Percentiles rank a stretch among this genome's conserved stretches.
These are phyloP conservation scores for Penicillium aurantiogriseum DNA, from an alignment of 2,329 filamentous ascomycete genomes.

Conservation along the genomic window DNA sequence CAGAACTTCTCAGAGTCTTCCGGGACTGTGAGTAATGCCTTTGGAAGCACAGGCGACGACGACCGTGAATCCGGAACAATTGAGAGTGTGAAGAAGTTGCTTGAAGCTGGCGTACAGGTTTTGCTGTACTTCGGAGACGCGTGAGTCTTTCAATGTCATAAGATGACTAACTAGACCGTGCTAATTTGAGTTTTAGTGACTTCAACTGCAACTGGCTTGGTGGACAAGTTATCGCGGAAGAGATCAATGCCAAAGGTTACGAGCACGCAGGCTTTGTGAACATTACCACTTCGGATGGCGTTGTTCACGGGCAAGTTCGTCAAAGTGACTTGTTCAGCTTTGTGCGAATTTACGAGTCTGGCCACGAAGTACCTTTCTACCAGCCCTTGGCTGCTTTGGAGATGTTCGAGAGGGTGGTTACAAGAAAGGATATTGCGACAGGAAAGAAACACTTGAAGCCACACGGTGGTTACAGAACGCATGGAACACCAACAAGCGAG, in stretches of 20 bases:
- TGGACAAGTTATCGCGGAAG: background rate
- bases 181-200: background rate
- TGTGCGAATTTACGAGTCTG: background rate
- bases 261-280: background rate
- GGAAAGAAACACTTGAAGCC: background rate
- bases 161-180: background rate
- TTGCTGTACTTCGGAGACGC: slow-evolving; percentile 1
- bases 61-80: background rate
- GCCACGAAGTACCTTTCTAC: background rate
- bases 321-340: slow-evolving; percentile 3
- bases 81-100: background rate
- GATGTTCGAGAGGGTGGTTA: background rate
- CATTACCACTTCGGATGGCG: background rate
- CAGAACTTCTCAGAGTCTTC: background rate
- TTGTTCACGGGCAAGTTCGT: slow-evolving; percentile 3
- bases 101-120: background rate
- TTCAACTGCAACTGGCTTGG: slow-evolving; percentile 5
- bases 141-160: background rate
- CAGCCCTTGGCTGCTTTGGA: background rate
- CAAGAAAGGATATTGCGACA: background rate
- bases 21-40: background rate
- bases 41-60: background rate
- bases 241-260: background rate
- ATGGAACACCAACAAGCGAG: background rate
- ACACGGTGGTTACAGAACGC: background rate